Evolutionary conservation across 2,329 filamentous ascomycete species (phyloP), one percentile per base, ranked within the genome.

Genomic region (Aphanocladium album): DNA sequence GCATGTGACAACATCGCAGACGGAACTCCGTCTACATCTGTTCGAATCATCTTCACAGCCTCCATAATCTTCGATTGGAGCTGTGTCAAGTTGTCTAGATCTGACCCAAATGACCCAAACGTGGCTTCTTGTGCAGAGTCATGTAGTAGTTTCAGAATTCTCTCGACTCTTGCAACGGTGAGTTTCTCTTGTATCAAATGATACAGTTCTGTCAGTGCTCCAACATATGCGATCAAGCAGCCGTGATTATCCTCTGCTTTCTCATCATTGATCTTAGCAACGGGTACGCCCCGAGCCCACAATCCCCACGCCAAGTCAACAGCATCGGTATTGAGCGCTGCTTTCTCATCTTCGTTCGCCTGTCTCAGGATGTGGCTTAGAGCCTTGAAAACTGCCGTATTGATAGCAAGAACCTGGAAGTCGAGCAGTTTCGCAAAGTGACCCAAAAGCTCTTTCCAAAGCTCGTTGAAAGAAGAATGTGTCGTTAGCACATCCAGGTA

Each of bases 221-320:
- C 82, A 1, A 95, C 83, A 75, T 96, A 97, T n/a, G 92, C 89
- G 33, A 90, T 77, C n/a, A 93, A 83, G 12, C 90, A 92, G 60
- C 88, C 87, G 70, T 96, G 91, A 65, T 95, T 96, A 63, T 89
- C 83, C 2, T 76, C 75, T 0, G 78, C 73, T 54, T 79, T 80
- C 30, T 62, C 62, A 12, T 64, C 66, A 12, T 56, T 62, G 14
- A 64, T 66, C 35, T 75, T 75, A 1, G 78, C 73, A 3, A 80
- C 74, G 0, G 88, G 87, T n/a, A 89, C 79, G 1, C 84, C 83
- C 43, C 83, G 79, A 17, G 83, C 84, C 89, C 89, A 93, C 5
- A 92, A 73, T 33, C 80, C 76, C 89, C 89, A 92, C 2, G 83
- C 85, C 35, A 83, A 74, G 54, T 85, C 79, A 55, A 90, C 76